Percentiles rank a stretch among this genome's conserved stretches.
Evolutionary conservation across 768 basidiomycete species (phyloP).

Genomic region (Serpula lacrymans): DNA sequence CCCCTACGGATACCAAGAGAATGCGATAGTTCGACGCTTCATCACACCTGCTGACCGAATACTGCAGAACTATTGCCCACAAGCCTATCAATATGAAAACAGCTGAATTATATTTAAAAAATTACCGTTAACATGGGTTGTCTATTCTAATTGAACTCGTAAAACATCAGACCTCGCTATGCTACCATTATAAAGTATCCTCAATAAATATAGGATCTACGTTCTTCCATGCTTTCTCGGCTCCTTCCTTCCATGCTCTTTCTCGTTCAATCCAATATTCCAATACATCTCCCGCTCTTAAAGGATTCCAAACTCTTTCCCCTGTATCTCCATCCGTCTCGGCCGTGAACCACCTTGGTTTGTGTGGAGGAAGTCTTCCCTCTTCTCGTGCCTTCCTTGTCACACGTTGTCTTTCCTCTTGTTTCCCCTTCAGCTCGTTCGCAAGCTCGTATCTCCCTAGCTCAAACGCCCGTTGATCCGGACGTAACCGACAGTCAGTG

Average conservation of each 20-base stretch:
- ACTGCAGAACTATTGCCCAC: no score
- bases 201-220: constrained; percentile 85
- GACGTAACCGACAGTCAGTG: constrained; percentile 89
- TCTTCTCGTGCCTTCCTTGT: constrained; percentile 75
- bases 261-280: constrained; percentile 88
- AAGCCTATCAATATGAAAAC: no score
- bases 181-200: constrained; percentile 35
- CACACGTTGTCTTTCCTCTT: constrained; percentile 77
- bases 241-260: constrained; percentile 46
- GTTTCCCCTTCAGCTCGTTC: constrained; percentile 71
- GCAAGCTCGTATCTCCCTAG: constrained; percentile 80
- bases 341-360: constrained; percentile 84
- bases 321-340: constrained; percentile 85
- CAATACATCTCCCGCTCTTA: constrained; percentile 45
- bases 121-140: no score
- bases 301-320: constrained; percentile 84
- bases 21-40: no score
- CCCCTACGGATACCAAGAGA: no score
- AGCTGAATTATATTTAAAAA: no score
- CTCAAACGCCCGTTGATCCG: constrained; percentile 95
- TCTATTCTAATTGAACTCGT: no score
- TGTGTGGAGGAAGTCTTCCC: constrained; percentile 67
- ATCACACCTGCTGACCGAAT: no score
- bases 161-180: no score
- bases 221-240: constrained; percentile 46